Base-by-base conservation (phyloP, 371 early-diverging fungal genomes). In the Capillidium rhysosporum region DNA sequence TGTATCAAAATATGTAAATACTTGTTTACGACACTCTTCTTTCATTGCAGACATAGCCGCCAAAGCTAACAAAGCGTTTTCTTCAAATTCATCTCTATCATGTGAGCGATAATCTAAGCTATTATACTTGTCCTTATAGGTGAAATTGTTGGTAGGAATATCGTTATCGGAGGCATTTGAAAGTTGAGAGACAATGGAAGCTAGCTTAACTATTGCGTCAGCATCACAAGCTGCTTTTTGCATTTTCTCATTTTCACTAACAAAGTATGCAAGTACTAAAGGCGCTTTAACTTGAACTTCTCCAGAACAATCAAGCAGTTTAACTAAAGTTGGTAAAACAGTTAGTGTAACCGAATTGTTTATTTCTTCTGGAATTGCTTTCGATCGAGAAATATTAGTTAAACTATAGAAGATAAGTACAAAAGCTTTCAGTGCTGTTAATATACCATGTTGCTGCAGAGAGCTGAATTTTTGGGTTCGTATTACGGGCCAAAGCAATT, bases 1-100 rank as follows among this genome's bases (percentile, higher is more conserved):
- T n/a, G 29, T 12, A 54, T 55, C 16, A 34, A 58, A 44, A 9
- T 30, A 46, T 23, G 41, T 40, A 34, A 26, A 24, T 62, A 66
- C 74, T 62, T 80, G 78, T 48, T 77, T 80, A 34, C 89, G 77
- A 54, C 82, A 84, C n/a, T 84, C 84, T 63, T 89, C 89, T 39
- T 69, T 77, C 24, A 77, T 59, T 14, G 83, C 69, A 40, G 80
- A 76, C 2, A 84, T 75, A 12, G 88, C 78, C 3, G 85, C 86
- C 49, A 88, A 58, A n/a, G 86, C 87, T 29, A 81, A 63, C 28
- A 89, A 59, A 0, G 73, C 68, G 56, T 75, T 77, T 78, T 84
- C 65, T 24, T 10, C 34, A 16, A 44, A 44, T 41, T 28, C 20
- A 21, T 54, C 55, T 8, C 40, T 24, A 28, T 54, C 55, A 45